Conservation (phyloP, 2,329 filamentous ascomycete species). For the Stagonosporopsis rhizophila region DNA sequence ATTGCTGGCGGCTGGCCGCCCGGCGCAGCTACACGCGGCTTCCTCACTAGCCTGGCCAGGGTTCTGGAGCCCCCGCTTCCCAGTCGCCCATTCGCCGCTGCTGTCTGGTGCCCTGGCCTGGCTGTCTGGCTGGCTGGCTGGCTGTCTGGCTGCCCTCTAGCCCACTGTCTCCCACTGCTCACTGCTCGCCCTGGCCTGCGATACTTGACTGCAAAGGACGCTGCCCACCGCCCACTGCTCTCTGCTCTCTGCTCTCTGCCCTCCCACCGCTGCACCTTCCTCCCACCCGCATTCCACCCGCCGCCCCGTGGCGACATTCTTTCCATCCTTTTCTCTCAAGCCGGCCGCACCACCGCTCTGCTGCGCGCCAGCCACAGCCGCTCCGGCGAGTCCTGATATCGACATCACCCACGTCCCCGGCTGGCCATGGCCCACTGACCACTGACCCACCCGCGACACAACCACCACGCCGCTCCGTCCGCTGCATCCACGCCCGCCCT, state of each 20-base stretch:
- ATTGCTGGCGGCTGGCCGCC: background rate
- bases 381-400: conserved; percentile 20
- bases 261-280: conserved; percentile 2
- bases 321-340: conserved; percentile 22
- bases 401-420: conserved; percentile 27
- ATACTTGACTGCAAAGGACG: conserved; percentile 9
- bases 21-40: conserved; percentile 13
- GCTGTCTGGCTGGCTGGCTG: conserved; percentile 25
- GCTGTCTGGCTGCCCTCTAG: conserved; percentile 23
- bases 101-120: conserved; percentile 10
- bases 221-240: no score
- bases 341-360: conserved; percentile 19
- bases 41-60: conserved; percentile 10
- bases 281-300: conserved; percentile 6
- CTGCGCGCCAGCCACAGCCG: conserved; percentile 32
- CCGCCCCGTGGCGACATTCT: conserved; percentile 33
- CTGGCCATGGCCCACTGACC: conserved; percentile 46
- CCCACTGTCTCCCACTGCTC: conserved; percentile 8
- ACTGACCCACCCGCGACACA: conserved; percentile 19
- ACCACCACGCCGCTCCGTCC: background rate
- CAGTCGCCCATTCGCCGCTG: conserved; percentile 34
- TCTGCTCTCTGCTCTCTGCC: background rate
- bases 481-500: conserved; percentile 15
- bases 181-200: background rate
- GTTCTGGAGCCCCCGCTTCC: conserved; percentile 20